Base-by-base conservation (phyloP, 495 filamentous ascomycete species). In the Neurospora pannonica region DNA sequence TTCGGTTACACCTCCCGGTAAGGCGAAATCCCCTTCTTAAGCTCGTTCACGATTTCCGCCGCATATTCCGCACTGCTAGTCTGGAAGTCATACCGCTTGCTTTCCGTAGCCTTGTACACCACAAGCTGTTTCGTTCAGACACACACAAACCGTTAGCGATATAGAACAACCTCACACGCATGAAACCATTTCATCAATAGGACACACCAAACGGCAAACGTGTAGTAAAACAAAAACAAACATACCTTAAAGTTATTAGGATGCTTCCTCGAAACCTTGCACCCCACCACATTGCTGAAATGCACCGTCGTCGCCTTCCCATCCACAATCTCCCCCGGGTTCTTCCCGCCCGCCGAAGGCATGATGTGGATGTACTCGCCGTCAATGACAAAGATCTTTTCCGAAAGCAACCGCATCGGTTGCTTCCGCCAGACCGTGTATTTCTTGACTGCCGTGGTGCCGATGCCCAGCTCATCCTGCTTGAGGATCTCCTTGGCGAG, bases 31-130 rank as follows among this genome's bases (percentile, higher is more conserved):
- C 89, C 91, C 80, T 88, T 92, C 83, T 89, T 94, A 74, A 98
- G 92, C 84, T 97, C 96, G 71, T 86, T 88, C 46, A 98, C 95
- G 80, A 99, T 94, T 80, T 96, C 94, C 36, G 88, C 86, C n/a
- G 95, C 95, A 79, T 97, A 94, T 38, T 89, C 88, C 2, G 87
- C 84, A 78, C 87, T 94, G 75, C 87, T 89, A 17, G 95, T 93
- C 82, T 98, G 95, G 84, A 98, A 99, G 79, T 99, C 96, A 84
- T 99, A 99, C 75, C 94, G 85, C 85, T 99, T 98, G 77, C 90
- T 92, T 81, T 97, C 95, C 24, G 92, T 91, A 48, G 91, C 92
- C 75, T 92, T 90, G 73, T 91, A 92, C 38, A 97, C 91, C 69
- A 95, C 87, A 7, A 97, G 86, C 89, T 89, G 73, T 36, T 17